Conservation (phyloP, 192 early-diverging fungal species). For the Mortierella alpina region DNA sequence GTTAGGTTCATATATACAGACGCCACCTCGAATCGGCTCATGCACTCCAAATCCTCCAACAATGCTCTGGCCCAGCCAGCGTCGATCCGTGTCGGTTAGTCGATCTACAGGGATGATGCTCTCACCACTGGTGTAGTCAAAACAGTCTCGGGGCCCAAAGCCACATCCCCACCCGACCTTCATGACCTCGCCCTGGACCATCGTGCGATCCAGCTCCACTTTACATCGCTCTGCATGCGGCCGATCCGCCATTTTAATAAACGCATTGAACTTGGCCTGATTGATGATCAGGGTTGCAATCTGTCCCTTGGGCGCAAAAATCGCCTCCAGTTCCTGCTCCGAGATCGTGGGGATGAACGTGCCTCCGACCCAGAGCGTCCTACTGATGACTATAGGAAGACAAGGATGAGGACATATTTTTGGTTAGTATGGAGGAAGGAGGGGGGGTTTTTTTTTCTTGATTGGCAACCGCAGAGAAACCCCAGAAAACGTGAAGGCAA, state of each 20-base stretch:
- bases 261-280: constrained; percentile 56
- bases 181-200: constrained; percentile 41
- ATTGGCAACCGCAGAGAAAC: too few species aligned
- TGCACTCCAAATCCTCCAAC: constrained; percentile 52
- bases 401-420: too few species aligned
- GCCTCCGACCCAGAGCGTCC: constrained; percentile 57
- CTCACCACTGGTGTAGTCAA: constrained; percentile 48
- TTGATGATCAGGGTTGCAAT: constrained; percentile 57
- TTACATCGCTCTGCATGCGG: constrained; percentile 39
- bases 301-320: constrained; percentile 46
- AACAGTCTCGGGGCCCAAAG: constrained; percentile 58
- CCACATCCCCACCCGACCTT: constrained; percentile 60
- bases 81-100: constrained; percentile 55
- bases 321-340: constrained; percentile 34
- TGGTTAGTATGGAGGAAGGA: too few species aligned
- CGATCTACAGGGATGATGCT: constrained; percentile 54
- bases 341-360: constrained; percentile 46
- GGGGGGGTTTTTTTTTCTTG: too few species aligned
- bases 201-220: constrained; percentile 27
- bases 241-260: constrained; percentile 58
- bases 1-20: constrained; percentile 53
- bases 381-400: constrained; percentile 44
- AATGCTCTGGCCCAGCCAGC: constrained; percentile 50
- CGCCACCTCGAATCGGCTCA: constrained; percentile 51
- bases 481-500: too few species aligned